Evolutionary conservation across 768 basidiomycete species (phyloP), one percentile per base, ranked within the genome.

Genomic region (Chlorophyllum brunneum): DNA sequence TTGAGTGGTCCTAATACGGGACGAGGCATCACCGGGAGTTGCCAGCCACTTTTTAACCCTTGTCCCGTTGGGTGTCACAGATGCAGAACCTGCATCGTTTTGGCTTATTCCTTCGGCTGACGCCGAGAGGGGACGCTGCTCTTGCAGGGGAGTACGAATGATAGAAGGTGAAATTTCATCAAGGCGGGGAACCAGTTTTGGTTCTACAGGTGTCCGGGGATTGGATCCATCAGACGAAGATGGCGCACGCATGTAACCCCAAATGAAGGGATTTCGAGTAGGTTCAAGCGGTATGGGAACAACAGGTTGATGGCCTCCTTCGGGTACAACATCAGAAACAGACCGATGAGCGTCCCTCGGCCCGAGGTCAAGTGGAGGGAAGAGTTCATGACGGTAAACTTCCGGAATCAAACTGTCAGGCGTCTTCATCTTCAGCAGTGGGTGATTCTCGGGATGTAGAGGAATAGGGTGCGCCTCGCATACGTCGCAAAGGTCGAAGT

Each of bases 381-480:
- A 23, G 18, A 2, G 18, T 15, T 27, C 23, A 42, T 42, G 24
- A 20, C 10, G 59, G 49, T 65, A 64, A 1, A 71, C 66, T 2
- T 65, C 65, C 0, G 72, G 71, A 43, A 75, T 63, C 13, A 74
- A 62, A 2, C 79, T 74, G 15, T 77, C 76, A 1, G 72, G 56
- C 0, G 71, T 72, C 61, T 72, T 83, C 67, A 94, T 72, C 79
- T 92, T 94, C 61, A 92, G 63, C 62, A 95, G 54, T 0, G 85
- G 80, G 61, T 95, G 92, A 27, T 68, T 79, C 10, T 64, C 53
- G 0, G 89, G 88, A 63, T 95, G 92, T 10, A 88, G 72, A 4
- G 82, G 68, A 54, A 92, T 87, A 0, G 92, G 92, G 51, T 81
- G 75, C 4, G 89, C 83, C 68, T 93, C 92, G 67, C 92, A 95